phyloP scores from a whole-genome alignment of 148 eudicot genomes.

The Euryodendron excelsum region DNA sequence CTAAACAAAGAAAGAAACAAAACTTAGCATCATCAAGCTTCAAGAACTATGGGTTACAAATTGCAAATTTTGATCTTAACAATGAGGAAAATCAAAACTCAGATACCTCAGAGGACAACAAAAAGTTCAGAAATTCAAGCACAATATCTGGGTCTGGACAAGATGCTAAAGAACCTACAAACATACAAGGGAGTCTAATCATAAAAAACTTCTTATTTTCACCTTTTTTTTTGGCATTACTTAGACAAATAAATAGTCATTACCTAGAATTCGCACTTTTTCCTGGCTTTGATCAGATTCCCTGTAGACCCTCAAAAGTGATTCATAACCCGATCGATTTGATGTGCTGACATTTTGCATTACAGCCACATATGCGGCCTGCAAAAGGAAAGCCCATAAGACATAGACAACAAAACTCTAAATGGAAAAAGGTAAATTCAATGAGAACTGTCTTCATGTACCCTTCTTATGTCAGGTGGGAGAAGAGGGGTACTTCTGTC shows the following conservation, averaged over 20 bases:
- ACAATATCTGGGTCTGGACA: constrained; percentile 77
- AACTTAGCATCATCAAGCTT: background rate
- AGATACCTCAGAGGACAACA: constrained; percentile 70
- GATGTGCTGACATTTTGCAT: constrained; percentile 63
- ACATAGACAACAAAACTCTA: background rate
- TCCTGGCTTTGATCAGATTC: constrained; percentile 98
- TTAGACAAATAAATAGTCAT: background rate
- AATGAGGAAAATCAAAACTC: background rate
- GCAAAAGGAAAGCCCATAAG: constrained; percentile 17
- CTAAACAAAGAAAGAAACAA: constrained; percentile 30
- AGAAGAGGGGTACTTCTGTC: constrained; percentile 80
- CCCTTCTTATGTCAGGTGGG: constrained; percentile 96
- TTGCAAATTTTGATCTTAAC: no score
- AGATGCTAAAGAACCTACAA: constrained; percentile 68
- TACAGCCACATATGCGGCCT: constrained; percentile 93
- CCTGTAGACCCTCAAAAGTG: constrained; percentile 70
- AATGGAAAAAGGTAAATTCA: constrained; percentile 4
- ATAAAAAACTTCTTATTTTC: no score
- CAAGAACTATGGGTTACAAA: background rate
- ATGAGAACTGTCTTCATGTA: constrained; percentile 8
- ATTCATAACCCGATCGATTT: constrained; percentile 66
- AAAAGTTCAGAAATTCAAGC: constrained; percentile 78
- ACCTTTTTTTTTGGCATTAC: no score
- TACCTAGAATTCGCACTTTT: constrained; percentile 81
- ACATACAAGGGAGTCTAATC: constrained; percentile 1